phyloP scores from a whole-genome alignment of 305 asterid species.

The Andrographis paniculata region DNA sequence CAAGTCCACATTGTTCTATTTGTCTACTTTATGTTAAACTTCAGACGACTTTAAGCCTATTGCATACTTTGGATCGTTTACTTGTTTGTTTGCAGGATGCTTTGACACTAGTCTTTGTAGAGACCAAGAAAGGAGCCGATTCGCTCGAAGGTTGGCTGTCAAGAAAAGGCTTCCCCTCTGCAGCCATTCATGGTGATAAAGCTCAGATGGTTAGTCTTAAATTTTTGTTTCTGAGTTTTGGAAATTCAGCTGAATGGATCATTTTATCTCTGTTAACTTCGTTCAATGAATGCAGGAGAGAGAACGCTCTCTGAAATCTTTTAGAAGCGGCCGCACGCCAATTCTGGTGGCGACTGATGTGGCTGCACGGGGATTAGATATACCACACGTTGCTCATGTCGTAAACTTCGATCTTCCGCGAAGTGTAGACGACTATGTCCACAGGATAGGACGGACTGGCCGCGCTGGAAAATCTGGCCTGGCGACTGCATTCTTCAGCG shows the following conservation, averaged over 20 bases:
- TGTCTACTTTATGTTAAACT: neutral
- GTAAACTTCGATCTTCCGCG: constrained; percentile 69
- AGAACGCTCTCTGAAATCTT: constrained; percentile 51
- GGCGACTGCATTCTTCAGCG: constrained; percentile 73
- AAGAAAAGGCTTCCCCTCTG: neutral
- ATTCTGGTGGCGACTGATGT: constrained; percentile 77
- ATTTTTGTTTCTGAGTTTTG: neutral
- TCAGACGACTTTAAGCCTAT: neutral
- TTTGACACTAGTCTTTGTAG: constrained; percentile 9
- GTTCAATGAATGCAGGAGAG: constrained; percentile 45
- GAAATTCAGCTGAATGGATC: neutral
- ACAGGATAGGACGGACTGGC: constrained; percentile 82
- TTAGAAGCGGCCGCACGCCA: constrained; percentile 51
- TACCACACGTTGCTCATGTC: constrained; percentile 70
- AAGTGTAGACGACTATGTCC: constrained; percentile 53
- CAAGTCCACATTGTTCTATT: neutral
- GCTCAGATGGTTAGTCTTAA: neutral
- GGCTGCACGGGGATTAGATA: constrained; percentile 71
- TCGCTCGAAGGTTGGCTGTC: constrained; percentile 23
- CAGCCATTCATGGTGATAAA: constrained; percentile 1
- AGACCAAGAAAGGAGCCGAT: constrained; percentile 37
- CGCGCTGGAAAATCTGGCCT: constrained; percentile 85
- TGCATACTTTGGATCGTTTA: neutral
- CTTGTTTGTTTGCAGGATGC: constrained; percentile 1
- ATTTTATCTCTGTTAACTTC: neutral